Conservation (phyloP, 1,139 yeast species). For the Hansenula lynferdii region DNA sequence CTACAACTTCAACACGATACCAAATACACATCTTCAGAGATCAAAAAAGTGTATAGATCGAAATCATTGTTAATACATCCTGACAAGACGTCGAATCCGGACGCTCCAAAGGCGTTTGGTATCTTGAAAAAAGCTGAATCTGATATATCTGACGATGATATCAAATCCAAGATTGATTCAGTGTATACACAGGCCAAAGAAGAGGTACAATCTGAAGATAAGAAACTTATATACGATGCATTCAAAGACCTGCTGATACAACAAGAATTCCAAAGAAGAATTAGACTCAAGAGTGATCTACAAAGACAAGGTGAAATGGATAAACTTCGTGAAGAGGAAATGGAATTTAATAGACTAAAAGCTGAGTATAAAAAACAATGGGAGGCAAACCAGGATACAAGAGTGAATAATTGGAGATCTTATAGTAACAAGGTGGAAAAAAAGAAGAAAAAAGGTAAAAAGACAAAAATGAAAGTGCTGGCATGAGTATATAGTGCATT, state of each 20-base stretch:
- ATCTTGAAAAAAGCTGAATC: constrained; percentile 33
- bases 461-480: neutral
- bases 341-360: constrained; percentile 34
- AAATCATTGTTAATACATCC: constrained; percentile 67
- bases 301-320: constrained; percentile 28
- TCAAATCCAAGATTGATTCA: constrained; percentile 31
- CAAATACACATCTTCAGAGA: constrained; percentile 16
- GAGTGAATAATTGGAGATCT: constrained; percentile 54
- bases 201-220: constrained; percentile 32
- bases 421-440: constrained; percentile 1
- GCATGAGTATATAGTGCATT: neutral
- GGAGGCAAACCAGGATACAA: constrained; percentile 56
- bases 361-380: constrained; percentile 44
- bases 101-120: constrained; percentile 63
- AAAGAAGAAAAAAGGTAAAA: neutral
- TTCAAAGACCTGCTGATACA: constrained; percentile 38
- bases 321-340: constrained; percentile 25
- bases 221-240: constrained; percentile 32
- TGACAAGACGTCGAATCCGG: constrained; percentile 50
- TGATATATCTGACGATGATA: constrained; percentile 20
- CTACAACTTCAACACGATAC: neutral
- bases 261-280: constrained; percentile 34
- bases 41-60: constrained; percentile 47
- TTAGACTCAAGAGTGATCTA: constrained; percentile 31
- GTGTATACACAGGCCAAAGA: constrained; percentile 38